Conservation (phyloP, 345 rosid genomes). For the Reutealis trisperma region DNA sequence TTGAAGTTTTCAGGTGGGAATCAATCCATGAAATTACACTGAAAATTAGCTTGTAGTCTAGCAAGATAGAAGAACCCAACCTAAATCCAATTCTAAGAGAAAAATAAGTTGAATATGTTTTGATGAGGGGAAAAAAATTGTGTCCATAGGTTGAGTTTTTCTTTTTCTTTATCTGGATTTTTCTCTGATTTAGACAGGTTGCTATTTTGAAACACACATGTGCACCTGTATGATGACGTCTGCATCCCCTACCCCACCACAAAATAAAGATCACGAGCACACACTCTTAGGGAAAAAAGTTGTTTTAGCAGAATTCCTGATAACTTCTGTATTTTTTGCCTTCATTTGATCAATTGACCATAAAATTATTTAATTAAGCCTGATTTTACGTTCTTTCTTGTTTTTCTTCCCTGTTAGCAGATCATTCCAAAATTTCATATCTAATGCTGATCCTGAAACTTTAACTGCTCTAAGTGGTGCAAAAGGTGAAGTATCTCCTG, state of each 20-base stretch:
- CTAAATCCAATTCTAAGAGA: not conserved
- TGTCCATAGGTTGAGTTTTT: not conserved
- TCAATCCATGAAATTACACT: not conserved
- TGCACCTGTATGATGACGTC: not conserved
- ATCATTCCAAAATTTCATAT: conserved; percentile 74
- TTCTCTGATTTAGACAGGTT: not conserved
- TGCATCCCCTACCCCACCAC: not conserved
- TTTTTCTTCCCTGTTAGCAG: conserved; percentile 41
- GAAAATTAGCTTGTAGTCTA: not conserved
- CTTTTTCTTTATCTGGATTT: not conserved
- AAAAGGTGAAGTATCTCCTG: conserved; percentile 76
- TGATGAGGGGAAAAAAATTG: not conserved
- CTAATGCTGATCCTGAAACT: conserved; percentile 69
- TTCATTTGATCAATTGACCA: not conserved
- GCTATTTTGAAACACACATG: not conserved
- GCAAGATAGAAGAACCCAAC: not conserved
- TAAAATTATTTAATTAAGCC: not conserved
- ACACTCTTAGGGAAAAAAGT: no score
- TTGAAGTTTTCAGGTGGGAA: not conserved
- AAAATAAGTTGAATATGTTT: not conserved
- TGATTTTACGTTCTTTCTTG: not conserved
- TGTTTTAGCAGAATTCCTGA: not conserved
- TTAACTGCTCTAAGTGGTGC: conserved; percentile 70
- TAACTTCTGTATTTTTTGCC: not conserved
- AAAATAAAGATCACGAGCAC: not conserved